Evolutionary conservation across 306 rosid species (phyloP), one percentile per base, ranked within the genome.

Genomic region (Cucumis cinereus): DNA sequence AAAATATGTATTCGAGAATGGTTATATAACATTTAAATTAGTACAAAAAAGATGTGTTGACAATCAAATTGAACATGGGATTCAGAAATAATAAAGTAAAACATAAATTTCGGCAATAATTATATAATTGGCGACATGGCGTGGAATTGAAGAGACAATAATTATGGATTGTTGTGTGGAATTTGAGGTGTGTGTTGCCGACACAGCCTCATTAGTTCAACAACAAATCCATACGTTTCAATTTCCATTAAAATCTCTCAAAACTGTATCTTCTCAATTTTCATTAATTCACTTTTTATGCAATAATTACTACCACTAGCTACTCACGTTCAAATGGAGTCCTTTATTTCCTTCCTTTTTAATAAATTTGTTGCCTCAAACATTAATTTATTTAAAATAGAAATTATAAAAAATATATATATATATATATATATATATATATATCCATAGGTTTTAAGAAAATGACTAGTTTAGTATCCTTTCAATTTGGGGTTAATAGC

Each of bases 141-240:
- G 72, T 66, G 72, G 26, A 66, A n/a, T 66, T n/a, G 72, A 38
- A 38, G 72, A 38, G 72, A 66, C 30, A n/a, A 66, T 66, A 19
- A 66, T 59, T n/a, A 45, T 3, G n/a, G 49, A 36, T 36, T 4
- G 43, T 2, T 35, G 71, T 35, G 49, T 36, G 50, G 28, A 38
- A 5, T 38, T 64, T 38, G 8, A 11, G 49, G 70, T 8, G 17
- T 20, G 70, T 8, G 17, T 20, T 68, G 74, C 74, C 74, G 74
- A 68, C 74, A 68, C n/a, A 22, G 2, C 20, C 20, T 36, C 49
- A 36, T 36, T 63, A 16, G n/a, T 13, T 60, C n/a, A 30, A 62
- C 8, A 63, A 1, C 6, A 63, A 63, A 36, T 63, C 47, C 49
- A 19, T 36, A 19, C 71, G 71, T 9, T 35, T 63, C 71, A 35